Conservation (phyloP, 2,329 filamentous ascomycete genomes). For the Colletotrichum musicola region DNA sequence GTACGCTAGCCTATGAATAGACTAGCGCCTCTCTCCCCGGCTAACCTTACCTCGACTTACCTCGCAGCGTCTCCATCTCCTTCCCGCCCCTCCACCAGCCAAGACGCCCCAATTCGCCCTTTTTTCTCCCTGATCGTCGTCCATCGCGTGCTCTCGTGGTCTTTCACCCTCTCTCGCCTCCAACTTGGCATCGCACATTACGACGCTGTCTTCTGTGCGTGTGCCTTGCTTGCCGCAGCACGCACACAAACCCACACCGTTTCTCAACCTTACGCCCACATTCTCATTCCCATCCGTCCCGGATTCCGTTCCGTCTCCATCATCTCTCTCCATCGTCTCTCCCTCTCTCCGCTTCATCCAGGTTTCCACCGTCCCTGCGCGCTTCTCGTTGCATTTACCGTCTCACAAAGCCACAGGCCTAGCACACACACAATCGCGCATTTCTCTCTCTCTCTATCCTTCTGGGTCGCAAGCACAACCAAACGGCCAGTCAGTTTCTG, state of each 20-base stretch:
- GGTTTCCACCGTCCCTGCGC: constrained; percentile 25
- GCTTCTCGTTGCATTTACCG: constrained; percentile 35
- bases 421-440: neutral
- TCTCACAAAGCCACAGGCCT: constrained; percentile 31
- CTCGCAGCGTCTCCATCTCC: constrained; percentile 28
- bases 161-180: neutral
- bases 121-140: constrained; percentile 15
- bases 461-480: neutral
- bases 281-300: constrained; percentile 5
- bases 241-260: neutral
- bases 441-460: neutral
- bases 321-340: neutral
- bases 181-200: constrained; percentile 14
- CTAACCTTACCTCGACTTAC: constrained; percentile 35
- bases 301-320: neutral
- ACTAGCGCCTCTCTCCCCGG: constrained; percentile 8
- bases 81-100: constrained; percentile 37
- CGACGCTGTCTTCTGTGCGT: neutral
- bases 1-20: neutral
- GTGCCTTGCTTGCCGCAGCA: neutral
- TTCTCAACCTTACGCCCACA: neutral
- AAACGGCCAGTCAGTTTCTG: neutral
- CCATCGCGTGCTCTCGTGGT: neutral
- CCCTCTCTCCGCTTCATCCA: constrained; percentile 15
- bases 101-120: neutral